Conservation (phyloP, 495 filamentous ascomycete genomes). For the Hyaloscypha hepaticicola region DNA sequence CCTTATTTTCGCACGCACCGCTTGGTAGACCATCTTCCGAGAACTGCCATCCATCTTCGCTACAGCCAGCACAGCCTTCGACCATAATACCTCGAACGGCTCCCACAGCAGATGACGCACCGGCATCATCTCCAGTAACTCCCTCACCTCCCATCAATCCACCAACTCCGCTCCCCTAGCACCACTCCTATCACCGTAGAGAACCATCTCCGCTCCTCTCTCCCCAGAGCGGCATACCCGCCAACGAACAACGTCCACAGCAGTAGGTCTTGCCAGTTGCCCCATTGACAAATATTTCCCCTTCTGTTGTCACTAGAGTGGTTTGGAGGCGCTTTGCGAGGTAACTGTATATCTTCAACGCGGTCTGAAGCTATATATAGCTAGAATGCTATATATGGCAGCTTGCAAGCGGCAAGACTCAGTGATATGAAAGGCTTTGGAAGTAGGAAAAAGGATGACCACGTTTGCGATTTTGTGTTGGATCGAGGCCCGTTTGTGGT, state of each 20-base stretch:
- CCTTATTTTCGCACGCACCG: no score
- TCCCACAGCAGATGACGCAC: background rate
- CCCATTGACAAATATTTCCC: background rate
- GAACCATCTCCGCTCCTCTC: background rate
- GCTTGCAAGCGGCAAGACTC: background rate
- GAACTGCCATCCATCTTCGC: background rate
- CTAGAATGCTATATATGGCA: background rate
- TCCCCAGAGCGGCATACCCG: background rate
- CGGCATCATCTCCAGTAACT: background rate
- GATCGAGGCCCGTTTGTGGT: background rate
- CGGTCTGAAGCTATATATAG: background rate
- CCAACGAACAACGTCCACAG: background rate
- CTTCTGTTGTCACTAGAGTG: background rate
- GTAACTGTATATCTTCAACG: background rate
- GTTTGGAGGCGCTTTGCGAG: background rate
- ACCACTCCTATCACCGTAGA: background rate
- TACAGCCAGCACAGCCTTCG: background rate
- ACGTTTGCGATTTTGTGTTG: background rate
- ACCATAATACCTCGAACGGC: background rate
- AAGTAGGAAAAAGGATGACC: background rate
- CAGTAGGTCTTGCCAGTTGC: background rate
- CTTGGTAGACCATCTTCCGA: no score
- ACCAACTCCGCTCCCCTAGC: background rate
- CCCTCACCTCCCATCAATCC: background rate
- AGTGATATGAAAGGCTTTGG: background rate